A percentile compares a stretch with the other conserved stretches of the same genome.
These are phyloP conservation scores for Moricandia moricandioides DNA, from an alignment of 345 rosid species.

Conservation along the genomic window DNA sequence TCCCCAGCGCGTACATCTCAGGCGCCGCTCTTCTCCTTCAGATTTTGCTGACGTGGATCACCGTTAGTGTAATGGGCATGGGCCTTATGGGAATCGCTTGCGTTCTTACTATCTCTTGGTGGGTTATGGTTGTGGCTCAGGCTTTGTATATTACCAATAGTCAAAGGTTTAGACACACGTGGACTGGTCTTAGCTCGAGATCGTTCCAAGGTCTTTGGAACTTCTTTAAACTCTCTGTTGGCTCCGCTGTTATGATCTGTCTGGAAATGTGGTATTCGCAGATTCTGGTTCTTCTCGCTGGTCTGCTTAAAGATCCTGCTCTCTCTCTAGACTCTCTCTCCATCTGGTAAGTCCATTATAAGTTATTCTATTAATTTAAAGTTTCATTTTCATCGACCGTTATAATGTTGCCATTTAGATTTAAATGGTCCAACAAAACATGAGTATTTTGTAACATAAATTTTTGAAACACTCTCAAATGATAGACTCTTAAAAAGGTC, in stretches of 20 bases:
- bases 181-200: conserved; percentile 7
- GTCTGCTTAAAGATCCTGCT: background rate
- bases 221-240: background rate
- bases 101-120: conserved; percentile 1
- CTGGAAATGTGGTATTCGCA: background rate
- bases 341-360: background rate
- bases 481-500: too few relatives aligned
- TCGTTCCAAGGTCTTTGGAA: conserved; percentile 1
- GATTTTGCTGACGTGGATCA: conserved; percentile 56
- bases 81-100: background rate
- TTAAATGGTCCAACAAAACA: too few relatives aligned
- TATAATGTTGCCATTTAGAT: too few relatives aligned
- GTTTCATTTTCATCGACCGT: too few relatives aligned
- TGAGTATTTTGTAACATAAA: too few relatives aligned
- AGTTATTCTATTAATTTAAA: background rate
- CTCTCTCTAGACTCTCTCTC: conserved; percentile 2
- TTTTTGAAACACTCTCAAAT: too few relatives aligned
- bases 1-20: conserved; percentile 65
- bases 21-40: conserved; percentile 49
- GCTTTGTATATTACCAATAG: background rate
- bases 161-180: conserved; percentile 1
- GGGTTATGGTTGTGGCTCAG: conserved; percentile 1
- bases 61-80: conserved; percentile 24
- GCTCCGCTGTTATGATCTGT: conserved; percentile 2
- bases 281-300: conserved; percentile 5